phyloP scores from a whole-genome alignment of 2,329 filamentous ascomycete species.

The Cladophialophora exuberans region DNA sequence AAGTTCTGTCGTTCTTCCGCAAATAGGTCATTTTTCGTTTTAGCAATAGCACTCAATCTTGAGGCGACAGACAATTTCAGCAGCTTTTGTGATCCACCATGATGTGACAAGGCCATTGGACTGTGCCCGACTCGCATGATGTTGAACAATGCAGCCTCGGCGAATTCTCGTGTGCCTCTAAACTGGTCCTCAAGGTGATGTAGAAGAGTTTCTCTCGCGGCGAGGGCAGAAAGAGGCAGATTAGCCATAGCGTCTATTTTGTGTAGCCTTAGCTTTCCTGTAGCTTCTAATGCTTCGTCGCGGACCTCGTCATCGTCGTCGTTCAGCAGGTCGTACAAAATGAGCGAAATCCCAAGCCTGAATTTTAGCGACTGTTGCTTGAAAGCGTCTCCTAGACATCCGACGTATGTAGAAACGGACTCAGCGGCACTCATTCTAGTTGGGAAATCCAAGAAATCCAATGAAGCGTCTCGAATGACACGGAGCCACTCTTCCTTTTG shows the following conservation, averaged over 20 bases:
- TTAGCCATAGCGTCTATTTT: conserved; percentile 17
- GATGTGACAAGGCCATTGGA: conserved; percentile 47
- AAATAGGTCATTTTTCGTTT: conserved; percentile 68
- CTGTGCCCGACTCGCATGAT: conserved; percentile 33
- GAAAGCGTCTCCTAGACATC: conserved; percentile 39
- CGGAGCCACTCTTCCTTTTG: conserved; percentile 12
- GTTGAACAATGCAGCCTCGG: conserved; percentile 36
- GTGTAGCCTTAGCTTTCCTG: conserved; percentile 11
- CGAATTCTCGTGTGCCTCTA: conserved; percentile 33
- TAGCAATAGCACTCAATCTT: conserved; percentile 14
- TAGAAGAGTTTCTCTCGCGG: conserved; percentile 49
- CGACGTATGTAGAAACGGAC: conserved; percentile 22
- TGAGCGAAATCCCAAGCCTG: conserved; percentile 36
- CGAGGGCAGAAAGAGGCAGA: conserved; percentile 51
- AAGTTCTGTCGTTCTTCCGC: conserved; percentile 90
- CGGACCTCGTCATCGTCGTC: conserved; percentile 94
- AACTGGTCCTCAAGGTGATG: conserved; percentile 41
- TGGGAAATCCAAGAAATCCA: conserved; percentile 29
- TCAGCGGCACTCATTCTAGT: conserved; percentile 26
- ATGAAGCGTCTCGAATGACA: conserved; percentile 15
- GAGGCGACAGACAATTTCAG: conserved; percentile 16
- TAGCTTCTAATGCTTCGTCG: conserved; percentile 55
- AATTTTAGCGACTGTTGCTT: conserved; percentile 37
- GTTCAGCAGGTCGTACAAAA: conserved; percentile 75
- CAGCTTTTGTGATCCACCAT: conserved; percentile 49